Evolutionary conservation across 2,329 filamentous ascomycete species (phyloP).

Genomic region (Colletotrichum coccodes): DNA sequence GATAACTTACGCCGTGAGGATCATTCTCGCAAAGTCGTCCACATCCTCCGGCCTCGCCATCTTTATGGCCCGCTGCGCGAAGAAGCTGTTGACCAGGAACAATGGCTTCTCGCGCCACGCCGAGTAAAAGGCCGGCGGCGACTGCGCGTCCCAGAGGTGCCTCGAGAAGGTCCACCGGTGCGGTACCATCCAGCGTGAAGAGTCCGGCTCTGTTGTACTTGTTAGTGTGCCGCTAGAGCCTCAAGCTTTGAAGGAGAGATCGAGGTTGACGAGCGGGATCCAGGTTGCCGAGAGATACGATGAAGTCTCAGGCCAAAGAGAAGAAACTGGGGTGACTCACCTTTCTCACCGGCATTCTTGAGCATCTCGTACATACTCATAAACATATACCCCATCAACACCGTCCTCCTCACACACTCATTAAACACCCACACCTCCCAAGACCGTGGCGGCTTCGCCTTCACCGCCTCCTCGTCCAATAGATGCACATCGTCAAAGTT

Average conservation of each 20-base stretch:
- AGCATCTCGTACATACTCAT: slow-evolving; percentile 47
- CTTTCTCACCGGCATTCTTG: slow-evolving; percentile 35
- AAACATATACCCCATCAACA: slow-evolving; percentile 45
- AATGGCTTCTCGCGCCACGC: slow-evolving; percentile 56
- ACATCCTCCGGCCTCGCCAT: slow-evolving; percentile 48
- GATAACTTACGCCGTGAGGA: slow-evolving; percentile 48
- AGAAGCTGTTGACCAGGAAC: slow-evolving; percentile 45
- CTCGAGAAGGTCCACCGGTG: slow-evolving; percentile 50
- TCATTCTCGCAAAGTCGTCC: slow-evolving; percentile 51
- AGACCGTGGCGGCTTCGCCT: slow-evolving; percentile 47
- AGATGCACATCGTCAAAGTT: slow-evolving; percentile 45
- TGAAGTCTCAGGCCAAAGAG: not conserved
- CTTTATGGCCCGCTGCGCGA: slow-evolving; percentile 49
- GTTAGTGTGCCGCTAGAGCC: not conserved
- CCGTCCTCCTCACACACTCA: slow-evolving; percentile 52
- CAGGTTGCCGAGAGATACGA: not conserved
- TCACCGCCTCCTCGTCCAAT: slow-evolving; percentile 36
- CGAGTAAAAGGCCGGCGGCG: slow-evolving; percentile 52
- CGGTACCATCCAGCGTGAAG: slow-evolving; percentile 33
- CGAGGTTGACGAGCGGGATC: not conserved
- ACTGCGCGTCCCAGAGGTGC: slow-evolving; percentile 54
- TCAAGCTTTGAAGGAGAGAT: not conserved
- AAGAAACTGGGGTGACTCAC: slow-evolving; percentile 26
- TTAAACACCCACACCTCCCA: slow-evolving; percentile 59
- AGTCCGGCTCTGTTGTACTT: not conserved